phyloP scores from a whole-genome alignment of 2,329 filamentous ascomycete species.

The Coniochaeta prunicola region DNA sequence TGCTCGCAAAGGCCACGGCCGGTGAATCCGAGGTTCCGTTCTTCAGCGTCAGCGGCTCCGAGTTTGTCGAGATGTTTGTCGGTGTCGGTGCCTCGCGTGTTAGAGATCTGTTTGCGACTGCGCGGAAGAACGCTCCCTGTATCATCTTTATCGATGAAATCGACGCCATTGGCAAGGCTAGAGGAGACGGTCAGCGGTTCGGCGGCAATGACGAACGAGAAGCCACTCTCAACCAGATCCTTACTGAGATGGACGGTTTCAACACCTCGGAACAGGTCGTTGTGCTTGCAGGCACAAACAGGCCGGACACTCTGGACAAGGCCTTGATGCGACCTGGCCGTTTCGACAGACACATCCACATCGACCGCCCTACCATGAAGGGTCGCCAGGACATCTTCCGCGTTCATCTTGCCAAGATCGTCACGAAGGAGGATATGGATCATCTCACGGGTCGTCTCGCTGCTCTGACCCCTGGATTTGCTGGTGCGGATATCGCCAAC shows the following conservation, averaged over 20 bases:
- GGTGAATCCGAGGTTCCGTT: conserved; percentile 96
- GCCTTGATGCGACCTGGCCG: conserved; percentile 93
- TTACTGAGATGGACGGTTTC: conserved; percentile 99
- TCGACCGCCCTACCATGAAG: conserved; percentile 94
- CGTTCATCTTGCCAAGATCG: conserved; percentile 90
- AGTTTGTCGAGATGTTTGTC: conserved; percentile 99
- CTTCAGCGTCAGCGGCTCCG: conserved; percentile 96
- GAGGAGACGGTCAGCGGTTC: conserved; percentile 66
- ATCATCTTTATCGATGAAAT: conserved; percentile 99
- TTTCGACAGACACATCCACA: conserved; percentile 93
- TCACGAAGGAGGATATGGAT: conserved; percentile 84
- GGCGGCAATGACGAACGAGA: conserved; percentile 97
- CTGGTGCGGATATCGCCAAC: conserved; percentile 96
- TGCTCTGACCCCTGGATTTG: conserved; percentile 91
- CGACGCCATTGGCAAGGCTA: conserved; percentile 89
- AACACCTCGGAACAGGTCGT: conserved; percentile 96
- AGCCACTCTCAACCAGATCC: conserved; percentile 93
- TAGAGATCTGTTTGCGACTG: conserved; percentile 87
- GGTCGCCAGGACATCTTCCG: conserved; percentile 93
- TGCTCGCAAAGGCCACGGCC: conserved; percentile 93
- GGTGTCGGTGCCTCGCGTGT: conserved; percentile 96
- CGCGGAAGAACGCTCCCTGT: conserved; percentile 91
- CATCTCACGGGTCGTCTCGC: conserved; percentile 82
- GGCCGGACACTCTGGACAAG: conserved; percentile 89
- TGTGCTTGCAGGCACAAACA: conserved; percentile 92